These are phyloP conservation scores for Niebla homalea DNA, from an alignment of 495 filamentous ascomycete species.

Conservation along the genomic window DNA sequence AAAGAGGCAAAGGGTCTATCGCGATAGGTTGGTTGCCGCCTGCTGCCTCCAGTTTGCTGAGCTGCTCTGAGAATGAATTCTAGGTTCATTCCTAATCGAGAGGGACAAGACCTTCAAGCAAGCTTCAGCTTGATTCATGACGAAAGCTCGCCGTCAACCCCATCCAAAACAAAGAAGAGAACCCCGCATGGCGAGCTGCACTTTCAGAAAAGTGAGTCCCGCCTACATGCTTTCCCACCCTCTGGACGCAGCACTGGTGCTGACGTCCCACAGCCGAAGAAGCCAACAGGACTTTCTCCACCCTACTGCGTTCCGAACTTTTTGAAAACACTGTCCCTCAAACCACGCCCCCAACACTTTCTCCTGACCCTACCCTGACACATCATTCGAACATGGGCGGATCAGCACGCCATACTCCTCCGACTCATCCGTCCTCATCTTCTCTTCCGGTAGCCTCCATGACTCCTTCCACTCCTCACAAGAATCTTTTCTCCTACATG, in stretches of 20 bases:
- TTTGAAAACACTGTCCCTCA: slow-evolving; percentile 86
- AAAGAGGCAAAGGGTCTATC: slow-evolving; percentile 77
- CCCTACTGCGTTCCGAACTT: slow-evolving; percentile 75
- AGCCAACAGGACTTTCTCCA: slow-evolving; percentile 83
- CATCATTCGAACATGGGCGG: slow-evolving; percentile 48
- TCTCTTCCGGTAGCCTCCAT: slow-evolving; percentile 53
- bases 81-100: slow-evolving; percentile 91
- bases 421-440: slow-evolving; percentile 45
- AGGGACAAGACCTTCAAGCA: slow-evolving; percentile 83
- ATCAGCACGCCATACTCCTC: slow-evolving; percentile 68
- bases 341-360: slow-evolving; percentile 49
- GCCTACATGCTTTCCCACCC: background rate
- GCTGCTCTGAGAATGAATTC: background rate
- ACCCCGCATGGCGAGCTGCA: slow-evolving; percentile 81
- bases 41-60: background rate
- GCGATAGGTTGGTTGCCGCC: slow-evolving; percentile 48
- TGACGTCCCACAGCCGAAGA: slow-evolving; percentile 65
- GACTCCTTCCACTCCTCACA: slow-evolving; percentile 89
- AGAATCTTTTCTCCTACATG: slow-evolving; percentile 90
- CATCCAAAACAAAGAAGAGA: slow-evolving; percentile 70
- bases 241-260: slow-evolving; percentile 3
- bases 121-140: slow-evolving; percentile 85
- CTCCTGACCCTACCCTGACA: slow-evolving; percentile 48
- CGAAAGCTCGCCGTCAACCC: slow-evolving; percentile 81
- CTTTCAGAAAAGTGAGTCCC: slow-evolving; percentile 73